phyloP scores from a whole-genome alignment of 371 early-diverging fungal genomes.

The Mucor plumbeus region DNA sequence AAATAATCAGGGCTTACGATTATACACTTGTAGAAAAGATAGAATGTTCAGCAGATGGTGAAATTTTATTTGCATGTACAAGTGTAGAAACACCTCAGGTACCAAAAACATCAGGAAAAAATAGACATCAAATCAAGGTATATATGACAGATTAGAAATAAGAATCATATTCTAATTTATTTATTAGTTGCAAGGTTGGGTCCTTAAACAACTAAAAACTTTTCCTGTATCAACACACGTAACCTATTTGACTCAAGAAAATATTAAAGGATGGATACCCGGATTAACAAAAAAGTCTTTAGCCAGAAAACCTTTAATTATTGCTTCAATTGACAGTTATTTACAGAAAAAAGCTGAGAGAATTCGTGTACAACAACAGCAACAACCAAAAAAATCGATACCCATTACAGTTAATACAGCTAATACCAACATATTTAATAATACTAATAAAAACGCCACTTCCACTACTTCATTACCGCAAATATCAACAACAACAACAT shows the following conservation, averaged over 20 bases:
- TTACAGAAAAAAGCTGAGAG: slow-evolving; percentile 64
- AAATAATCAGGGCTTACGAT: slow-evolving; percentile 58
- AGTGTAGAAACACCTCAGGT: slow-evolving; percentile 67
- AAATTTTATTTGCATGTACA: slow-evolving; percentile 68
- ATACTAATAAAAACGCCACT: not conserved
- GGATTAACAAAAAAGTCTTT: slow-evolving; percentile 69
- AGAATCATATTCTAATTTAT: not conserved
- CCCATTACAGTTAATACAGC: not conserved
- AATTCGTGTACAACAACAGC: slow-evolving; percentile 23
- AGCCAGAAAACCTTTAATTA: slow-evolving; percentile 66
- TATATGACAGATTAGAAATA: not conserved
- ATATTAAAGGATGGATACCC: slow-evolving; percentile 64
- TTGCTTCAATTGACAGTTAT: slow-evolving; percentile 64
- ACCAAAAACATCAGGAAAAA: slow-evolving; percentile 60
- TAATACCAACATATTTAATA: not conserved
- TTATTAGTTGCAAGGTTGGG: slow-evolving; percentile 62
- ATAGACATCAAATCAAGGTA: slow-evolving; percentile 62
- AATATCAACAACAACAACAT: not conserved
- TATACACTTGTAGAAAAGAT: slow-evolving; percentile 67
- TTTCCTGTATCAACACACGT: slow-evolving; percentile 65
- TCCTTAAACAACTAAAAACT: slow-evolving; percentile 59
- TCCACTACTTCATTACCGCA: not conserved
- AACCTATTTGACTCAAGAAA: slow-evolving; percentile 58
- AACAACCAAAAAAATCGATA: not conserved
- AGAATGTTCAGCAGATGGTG: slow-evolving; percentile 63